Evolutionary conservation across 805 yeast species (phyloP).

Genomic region (Wickerhamomyces bisporus): DNA sequence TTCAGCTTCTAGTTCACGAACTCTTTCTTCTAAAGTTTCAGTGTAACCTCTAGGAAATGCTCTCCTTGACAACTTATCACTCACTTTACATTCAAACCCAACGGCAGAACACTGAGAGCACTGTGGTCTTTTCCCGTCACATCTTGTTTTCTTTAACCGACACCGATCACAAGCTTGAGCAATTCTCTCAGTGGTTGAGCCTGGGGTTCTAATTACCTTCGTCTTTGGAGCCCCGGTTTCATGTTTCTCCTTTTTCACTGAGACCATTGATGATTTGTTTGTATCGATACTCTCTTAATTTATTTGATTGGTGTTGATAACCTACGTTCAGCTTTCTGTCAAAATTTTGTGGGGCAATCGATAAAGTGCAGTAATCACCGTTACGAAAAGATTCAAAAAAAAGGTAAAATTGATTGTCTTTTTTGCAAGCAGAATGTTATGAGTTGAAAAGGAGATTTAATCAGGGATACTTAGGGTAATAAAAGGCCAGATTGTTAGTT

Average conservation of each 20-base stretch:
- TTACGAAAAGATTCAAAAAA: too few species aligned
- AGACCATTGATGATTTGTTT: not conserved
- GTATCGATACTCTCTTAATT: too few species aligned
- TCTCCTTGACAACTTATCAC: conserved; percentile 77
- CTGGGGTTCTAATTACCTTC: conserved; percentile 64
- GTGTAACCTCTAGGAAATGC: conserved; percentile 93
- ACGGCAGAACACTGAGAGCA: conserved; percentile 82
- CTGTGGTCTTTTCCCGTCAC: conserved; percentile 68
- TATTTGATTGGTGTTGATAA: too few species aligned
- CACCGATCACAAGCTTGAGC: conserved; percentile 94
- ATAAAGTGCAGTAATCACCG: not conserved
- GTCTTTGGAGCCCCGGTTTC: conserved; percentile 7
- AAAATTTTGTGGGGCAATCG: not conserved
- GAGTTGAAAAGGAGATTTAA: too few species aligned
- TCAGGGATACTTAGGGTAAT: too few species aligned
- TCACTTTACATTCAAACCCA: conserved; percentile 84
- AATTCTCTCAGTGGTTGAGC: conserved; percentile 59
- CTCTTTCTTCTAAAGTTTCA: conserved; percentile 80
- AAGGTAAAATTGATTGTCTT: too few species aligned
- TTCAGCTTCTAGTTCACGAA: conserved; percentile 81
- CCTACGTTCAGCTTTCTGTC: too few species aligned
- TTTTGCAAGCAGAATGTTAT: too few species aligned
- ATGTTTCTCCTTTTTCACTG: conserved; percentile 1
- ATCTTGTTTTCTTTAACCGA: conserved; percentile 70
- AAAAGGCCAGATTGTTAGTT: too few species aligned